These are phyloP conservation scores for Pichia phayaonensis DNA, from an alignment of 805 yeast genomes.

Conservation along the genomic window DNA sequence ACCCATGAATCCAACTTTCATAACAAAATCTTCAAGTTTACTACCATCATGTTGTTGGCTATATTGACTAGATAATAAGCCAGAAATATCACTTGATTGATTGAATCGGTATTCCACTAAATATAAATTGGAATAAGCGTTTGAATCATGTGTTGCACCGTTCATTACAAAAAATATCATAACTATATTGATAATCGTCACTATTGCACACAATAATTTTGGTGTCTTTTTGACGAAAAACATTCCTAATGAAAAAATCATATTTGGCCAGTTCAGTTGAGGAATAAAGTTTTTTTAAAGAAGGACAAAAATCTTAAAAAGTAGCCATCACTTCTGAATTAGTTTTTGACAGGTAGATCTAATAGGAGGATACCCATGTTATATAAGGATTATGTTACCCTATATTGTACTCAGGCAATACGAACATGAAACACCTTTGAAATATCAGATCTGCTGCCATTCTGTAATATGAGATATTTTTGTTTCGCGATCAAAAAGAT, in stretches of 20 bases:
- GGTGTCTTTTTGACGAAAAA: slow-evolving; percentile 9
- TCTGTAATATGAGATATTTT: not conserved
- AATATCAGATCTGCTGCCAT: not conserved
- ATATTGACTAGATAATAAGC: slow-evolving; percentile 9
- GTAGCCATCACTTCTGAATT: not conserved
- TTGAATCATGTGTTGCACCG: slow-evolving; percentile 12
- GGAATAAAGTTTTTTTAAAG: not conserved
- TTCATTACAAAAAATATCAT: slow-evolving; percentile 13
- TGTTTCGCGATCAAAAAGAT: not conserved
- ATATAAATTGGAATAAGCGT: slow-evolving; percentile 9
- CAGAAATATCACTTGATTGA: slow-evolving; percentile 9
- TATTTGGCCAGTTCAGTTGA: not conserved
- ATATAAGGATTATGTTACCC: not conserved
- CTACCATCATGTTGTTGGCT: slow-evolving; percentile 8
- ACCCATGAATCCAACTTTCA: slow-evolving; percentile 13
- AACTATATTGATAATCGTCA: slow-evolving; percentile 10
- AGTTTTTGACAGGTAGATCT: no score
- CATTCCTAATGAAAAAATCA: slow-evolving; percentile 4
- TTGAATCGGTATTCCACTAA: slow-evolving; percentile 9
- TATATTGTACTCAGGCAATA: not conserved
- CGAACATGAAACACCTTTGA: not conserved
- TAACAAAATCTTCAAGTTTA: slow-evolving; percentile 6
- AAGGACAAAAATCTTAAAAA: not conserved
- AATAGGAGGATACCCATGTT: not conserved
- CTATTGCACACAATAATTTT: slow-evolving; percentile 3